Evolutionary conservation across 1,284 basidiomycete genomes (phyloP).

Genomic region (Ganoderma meredithae): DNA sequence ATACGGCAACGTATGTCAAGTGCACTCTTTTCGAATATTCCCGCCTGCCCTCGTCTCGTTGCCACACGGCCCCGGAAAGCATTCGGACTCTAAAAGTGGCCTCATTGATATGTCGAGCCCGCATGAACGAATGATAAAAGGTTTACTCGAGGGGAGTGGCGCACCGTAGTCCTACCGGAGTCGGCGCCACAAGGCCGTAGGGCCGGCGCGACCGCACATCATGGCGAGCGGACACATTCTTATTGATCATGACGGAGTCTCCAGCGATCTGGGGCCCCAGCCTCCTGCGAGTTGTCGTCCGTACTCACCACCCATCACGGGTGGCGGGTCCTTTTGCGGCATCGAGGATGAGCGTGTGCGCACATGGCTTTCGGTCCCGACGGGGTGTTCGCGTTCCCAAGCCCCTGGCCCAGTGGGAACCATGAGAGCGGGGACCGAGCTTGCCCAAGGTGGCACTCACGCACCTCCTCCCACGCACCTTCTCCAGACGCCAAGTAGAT

Average conservation of each 20-base stretch:
- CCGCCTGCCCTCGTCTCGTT: not conserved
- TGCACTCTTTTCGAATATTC: not conserved
- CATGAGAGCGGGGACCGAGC: conserved; percentile 17
- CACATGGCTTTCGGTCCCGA: conserved; percentile 5
- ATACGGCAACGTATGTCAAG: conserved; percentile 1
- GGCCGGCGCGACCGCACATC: not conserved
- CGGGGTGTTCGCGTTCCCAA: conserved; percentile 17
- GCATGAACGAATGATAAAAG: conserved; percentile 1
- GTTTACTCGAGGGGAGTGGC: conserved; percentile 1
- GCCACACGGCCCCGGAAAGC: not conserved
- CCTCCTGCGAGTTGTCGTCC: not conserved
- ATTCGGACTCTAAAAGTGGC: not conserved
- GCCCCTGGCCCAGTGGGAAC: conserved; percentile 23
- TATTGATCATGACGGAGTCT: not conserved
- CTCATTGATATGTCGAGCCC: not conserved
- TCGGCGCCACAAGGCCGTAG: conserved; percentile 1
- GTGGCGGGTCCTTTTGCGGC: conserved; percentile 5
- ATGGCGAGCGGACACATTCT: not conserved
- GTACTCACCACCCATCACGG: conserved; percentile 6
- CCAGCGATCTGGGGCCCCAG: not conserved
- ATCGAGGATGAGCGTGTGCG: conserved; percentile 1
- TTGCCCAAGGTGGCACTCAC: not conserved
- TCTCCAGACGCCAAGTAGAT: conserved; percentile 5
- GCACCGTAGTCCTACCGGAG: not conserved
- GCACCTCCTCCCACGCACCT: conserved; percentile 1